Base-by-base conservation (phyloP, 2,329 filamentous ascomycete genomes). In the Ophidiomyces ophidiicola region DNA sequence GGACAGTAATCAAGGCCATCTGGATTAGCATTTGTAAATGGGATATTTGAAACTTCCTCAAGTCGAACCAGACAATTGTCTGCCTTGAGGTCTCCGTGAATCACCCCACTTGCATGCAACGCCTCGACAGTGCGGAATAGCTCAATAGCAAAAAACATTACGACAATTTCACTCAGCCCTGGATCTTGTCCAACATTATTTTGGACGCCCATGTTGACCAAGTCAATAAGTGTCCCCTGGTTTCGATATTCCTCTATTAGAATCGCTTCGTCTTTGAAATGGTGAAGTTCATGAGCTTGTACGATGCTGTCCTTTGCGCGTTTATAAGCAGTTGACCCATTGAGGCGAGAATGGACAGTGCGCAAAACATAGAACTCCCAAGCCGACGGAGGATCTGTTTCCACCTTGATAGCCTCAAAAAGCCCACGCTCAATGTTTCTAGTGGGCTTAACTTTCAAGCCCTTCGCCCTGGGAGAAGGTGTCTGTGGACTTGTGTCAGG, bases 321-420 rank as follows among this genome's bases (percentile, higher is more conserved):
- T 5, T 62, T 48, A 44, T 81, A 65, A 20, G 72, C 73, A 1
- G 79, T 70, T 4, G 51, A 49, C 6, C 49, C 46, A 0, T 79
- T 80, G 0, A 98, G 69, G 1, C 90, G 81, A 15, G 73, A 67
- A 47, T 88, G 83, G 1, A 82, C 77, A 40, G 85, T 74, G 1
- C 84, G 80, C 67, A 96, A 85, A 60, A 98, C 92, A 62, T 94
- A 82, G 55, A 96, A 98, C 56, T 98, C 90, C 90, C 90, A 98
- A 0, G 82, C 71, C 3, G 78, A 81, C 0, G 88, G 83, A 0
- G 87, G 85, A 21, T 81, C 58, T 8, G 58, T 74, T 62, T 98
- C 90, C 76, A 94, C 87, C 62, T 98, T 98, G 50, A 98, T 70
- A 1, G 90, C 90, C 59, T 94, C 86, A 3, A 90, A 69, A 1